Evolutionary conservation across 163 green algal species (phyloP).

Genomic region (Chlorella variabilis): DNA sequence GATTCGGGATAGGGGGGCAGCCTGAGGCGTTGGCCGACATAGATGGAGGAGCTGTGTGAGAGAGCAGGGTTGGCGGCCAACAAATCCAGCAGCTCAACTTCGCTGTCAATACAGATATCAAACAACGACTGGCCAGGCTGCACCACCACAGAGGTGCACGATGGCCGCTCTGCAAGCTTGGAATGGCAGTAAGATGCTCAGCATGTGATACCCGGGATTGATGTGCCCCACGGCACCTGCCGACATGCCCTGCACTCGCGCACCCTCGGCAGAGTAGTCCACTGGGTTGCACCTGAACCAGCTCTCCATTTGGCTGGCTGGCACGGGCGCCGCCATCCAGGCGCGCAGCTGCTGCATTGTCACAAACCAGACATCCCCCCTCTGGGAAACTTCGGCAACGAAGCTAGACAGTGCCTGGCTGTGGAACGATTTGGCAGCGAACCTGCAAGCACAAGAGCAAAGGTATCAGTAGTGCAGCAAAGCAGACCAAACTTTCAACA

Average conservation of each 20-base stretch:
- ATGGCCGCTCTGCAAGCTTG: background rate
- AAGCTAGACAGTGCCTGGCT: background rate
- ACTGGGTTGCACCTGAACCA: slow-evolving; percentile 17
- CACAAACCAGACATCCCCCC: slow-evolving; percentile 3
- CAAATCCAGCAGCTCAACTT: too few relatives aligned
- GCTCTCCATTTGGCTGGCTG: background rate
- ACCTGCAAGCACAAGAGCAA: background rate
- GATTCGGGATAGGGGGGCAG: background rate
- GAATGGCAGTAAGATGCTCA: too few relatives aligned
- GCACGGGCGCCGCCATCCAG: slow-evolving; percentile 25
- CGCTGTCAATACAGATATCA: too few relatives aligned
- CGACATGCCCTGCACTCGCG: too few relatives aligned
- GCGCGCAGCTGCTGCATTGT: slow-evolving; percentile 9
- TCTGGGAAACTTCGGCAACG: background rate
- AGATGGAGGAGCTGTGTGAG: too few relatives aligned
- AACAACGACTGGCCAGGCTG: too few relatives aligned
- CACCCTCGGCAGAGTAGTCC: background rate
- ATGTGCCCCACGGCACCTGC: too few relatives aligned
- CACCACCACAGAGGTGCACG: background rate
- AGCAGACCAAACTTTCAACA: too few relatives aligned
- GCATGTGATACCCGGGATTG: too few relatives aligned
- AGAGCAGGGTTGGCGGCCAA: too few relatives aligned
- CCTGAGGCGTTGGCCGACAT: too few relatives aligned
- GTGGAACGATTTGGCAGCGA: background rate
- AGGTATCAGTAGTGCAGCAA: too few relatives aligned